Evolutionary conservation across 768 basidiomycete genomes (phyloP).

Genomic region (Leucocoprinus birnbaumii): DNA sequence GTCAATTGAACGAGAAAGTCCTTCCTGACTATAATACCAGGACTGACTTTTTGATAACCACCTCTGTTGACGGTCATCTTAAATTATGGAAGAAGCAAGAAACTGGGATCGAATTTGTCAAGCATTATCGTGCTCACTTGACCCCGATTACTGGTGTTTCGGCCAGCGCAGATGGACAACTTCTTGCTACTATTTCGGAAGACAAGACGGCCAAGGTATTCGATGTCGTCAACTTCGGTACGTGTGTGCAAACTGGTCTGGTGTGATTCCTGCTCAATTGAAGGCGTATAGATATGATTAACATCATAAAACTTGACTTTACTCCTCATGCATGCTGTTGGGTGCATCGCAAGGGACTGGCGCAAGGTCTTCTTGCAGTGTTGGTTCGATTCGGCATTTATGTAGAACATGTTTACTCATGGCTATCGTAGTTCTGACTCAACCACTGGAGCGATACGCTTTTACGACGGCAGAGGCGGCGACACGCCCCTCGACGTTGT

Average conservation of each 20-base stretch:
- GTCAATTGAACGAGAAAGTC: neutral
- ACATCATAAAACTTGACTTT: conserved; percentile 89
- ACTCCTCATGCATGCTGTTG: conserved; percentile 89
- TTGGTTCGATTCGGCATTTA: conserved; percentile 30
- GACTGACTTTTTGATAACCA: conserved; percentile 91
- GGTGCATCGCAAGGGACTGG: conserved; percentile 89
- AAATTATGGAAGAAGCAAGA: conserved; percentile 99
- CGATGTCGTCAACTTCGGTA: conserved; percentile 97
- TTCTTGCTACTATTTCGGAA: conserved; percentile 89
- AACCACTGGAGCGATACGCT: conserved; percentile 66
- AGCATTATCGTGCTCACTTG: conserved; percentile 94
- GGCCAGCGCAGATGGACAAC: conserved; percentile 86
- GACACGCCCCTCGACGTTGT: conserved; percentile 75
- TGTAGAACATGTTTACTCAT: conserved; percentile 14
- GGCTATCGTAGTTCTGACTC: conserved; percentile 66
- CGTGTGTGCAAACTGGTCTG: conserved; percentile 21
- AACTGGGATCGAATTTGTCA: conserved; percentile 94
- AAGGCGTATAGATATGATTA: conserved; percentile 85
- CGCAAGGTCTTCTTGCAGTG: conserved; percentile 86
- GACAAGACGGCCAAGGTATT: conserved; percentile 94
- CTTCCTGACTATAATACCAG: conserved; percentile 34
- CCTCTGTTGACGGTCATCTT: conserved; percentile 91
- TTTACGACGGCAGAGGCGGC: conserved; percentile 92
- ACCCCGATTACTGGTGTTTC: conserved; percentile 76
- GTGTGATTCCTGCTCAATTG: neutral